Base-by-base conservation (phyloP, 257 asterid species). In the Thymus quinquecostatus region DNA sequence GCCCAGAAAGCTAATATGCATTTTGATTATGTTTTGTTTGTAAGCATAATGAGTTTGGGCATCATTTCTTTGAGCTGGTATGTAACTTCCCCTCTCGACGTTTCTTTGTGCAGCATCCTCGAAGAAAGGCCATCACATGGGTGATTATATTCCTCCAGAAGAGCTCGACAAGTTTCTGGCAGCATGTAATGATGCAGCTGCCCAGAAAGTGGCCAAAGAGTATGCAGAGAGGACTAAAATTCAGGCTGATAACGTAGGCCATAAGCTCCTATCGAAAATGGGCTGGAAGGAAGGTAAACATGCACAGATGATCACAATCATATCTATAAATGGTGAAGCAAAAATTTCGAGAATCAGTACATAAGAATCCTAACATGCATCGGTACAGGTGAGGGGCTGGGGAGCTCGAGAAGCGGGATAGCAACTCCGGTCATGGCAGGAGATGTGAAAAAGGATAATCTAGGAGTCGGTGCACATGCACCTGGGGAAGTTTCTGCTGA, bases 91-190 rank as follows among this genome's bases (percentile, higher is more conserved):
- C 71, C 13, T 71, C 30, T 58, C 80, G 55, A 44, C 49, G 67
- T 53, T 45, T 13, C 51, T 29, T 56, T 14, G 12, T 63, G 32
- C 87, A 86, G 94, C 88, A 83, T 88, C 73, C 75, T 73, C 86
- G 33, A 86, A 88, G 81, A 92, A 85, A 78, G 97, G 98, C 53
- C 97, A 92, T 78, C 98, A 92, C 78, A 92, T 92, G 98, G 98
- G 98, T 38, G 98, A 92, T 71, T 92, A 87, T 78, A 92, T 92
- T 77, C 98, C 98, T 34, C 90, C 63, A 1, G 98, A 92, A 70
- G 97, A 90, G 85, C 97, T 90, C 30, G 97, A 86, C 74, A 92
- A 88, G 83, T 92, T 92, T 80, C 41, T 92, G 82, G 84, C 97
- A 2, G 57, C 79, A 75, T 92, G 98, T 76, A 86, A 82, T 75